A percentile compares a stretch with the other conserved stretches of the same genome.
phyloP scores from a whole-genome alignment of 129 eudicot genomes.

The Ambrosia artemisiifolia region DNA sequence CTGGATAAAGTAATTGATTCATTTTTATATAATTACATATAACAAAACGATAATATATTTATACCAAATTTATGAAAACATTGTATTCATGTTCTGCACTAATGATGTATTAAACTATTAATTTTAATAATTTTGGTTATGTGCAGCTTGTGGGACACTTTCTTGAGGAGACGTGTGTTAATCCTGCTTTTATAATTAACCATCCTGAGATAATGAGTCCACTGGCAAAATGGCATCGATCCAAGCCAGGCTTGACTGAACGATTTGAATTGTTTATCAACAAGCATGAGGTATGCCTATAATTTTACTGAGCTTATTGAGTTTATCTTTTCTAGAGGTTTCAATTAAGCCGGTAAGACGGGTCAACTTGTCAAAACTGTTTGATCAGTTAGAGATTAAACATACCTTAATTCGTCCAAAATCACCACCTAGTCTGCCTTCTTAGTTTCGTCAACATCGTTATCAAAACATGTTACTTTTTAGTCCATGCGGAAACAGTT shows the following conservation, averaged over 20 bases:
- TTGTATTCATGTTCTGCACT: not conserved
- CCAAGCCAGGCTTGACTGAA: conserved; percentile 80
- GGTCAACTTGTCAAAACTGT: not conserved
- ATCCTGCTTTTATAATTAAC: conserved; percentile 81
- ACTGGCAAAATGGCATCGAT: conserved; percentile 94
- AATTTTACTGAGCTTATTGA: not conserved
- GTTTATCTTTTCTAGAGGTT: not conserved
- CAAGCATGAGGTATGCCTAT: conserved; percentile 74
- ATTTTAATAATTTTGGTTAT: not conserved
- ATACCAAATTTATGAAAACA: not conserved
- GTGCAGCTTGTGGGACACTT: conserved; percentile 93
- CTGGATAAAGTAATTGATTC: conserved; percentile 61
- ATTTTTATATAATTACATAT: not conserved
- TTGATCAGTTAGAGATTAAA: not conserved
- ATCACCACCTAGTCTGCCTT: not conserved
- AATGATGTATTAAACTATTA: not conserved
- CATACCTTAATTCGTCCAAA: not conserved
- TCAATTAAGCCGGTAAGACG: not conserved
- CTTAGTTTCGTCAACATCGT: not conserved
- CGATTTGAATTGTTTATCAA: conserved; percentile 87
- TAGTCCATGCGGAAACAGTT: not conserved
- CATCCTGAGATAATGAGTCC: conserved; percentile 99
- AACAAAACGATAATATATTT: not conserved
- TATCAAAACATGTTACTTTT: not conserved
- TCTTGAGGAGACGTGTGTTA: conserved; percentile 81